Percentiles rank a stretch among this genome's conserved stretches.
Conservation (phyloP, 176 grass and related monocot species). For the Raddia distichophylla region DNA sequence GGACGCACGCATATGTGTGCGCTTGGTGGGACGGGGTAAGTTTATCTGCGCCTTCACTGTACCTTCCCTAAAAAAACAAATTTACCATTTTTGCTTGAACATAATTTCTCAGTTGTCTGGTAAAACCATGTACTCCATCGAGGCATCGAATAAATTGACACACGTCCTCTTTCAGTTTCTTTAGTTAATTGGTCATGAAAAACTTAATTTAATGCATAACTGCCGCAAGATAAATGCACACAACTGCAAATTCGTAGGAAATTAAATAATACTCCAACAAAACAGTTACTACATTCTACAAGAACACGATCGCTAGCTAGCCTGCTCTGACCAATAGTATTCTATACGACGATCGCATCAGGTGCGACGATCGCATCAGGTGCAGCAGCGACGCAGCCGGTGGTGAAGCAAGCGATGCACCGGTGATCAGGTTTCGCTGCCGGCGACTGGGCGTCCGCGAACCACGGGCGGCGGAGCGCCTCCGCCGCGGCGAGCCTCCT, state of each 20-base stretch:
- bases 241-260: not conserved
- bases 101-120: no score
- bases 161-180: not conserved
- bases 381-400: not conserved
- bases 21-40: no score
- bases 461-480: constrained; percentile 46
- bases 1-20: no score
- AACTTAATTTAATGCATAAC: not conserved
- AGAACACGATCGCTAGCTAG: not conserved
- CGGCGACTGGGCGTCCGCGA: not conserved
- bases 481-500: constrained; percentile 34
- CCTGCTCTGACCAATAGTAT: not conserved
- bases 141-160: not conserved
- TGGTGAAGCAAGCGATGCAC: not conserved
- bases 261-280: not conserved
- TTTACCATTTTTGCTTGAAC: no score
- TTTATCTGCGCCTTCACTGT: no score
- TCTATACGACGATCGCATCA: constrained; percentile 15
- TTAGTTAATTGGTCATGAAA: not conserved
- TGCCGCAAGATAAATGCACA: not conserved
- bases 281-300: not conserved
- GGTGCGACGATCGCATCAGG: constrained; percentile 11
- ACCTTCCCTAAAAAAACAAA: no score
- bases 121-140: not conserved
- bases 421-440: not conserved